Conservation (phyloP, 2,329 filamentous ascomycete species). For the Harringtonia aguacate region DNA sequence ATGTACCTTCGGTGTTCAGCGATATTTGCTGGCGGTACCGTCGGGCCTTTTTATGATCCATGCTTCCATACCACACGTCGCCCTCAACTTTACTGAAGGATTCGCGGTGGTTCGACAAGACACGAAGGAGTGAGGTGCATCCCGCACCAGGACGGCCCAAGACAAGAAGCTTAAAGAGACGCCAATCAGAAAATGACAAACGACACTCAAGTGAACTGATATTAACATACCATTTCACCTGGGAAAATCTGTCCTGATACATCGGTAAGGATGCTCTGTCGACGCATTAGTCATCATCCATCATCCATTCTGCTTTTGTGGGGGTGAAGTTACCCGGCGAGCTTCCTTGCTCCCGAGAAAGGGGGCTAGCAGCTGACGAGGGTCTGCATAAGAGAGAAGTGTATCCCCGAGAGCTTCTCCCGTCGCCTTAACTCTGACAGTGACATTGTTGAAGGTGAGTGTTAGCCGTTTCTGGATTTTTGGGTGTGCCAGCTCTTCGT, state of each 20-base stretch:
- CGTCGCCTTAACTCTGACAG: constrained; percentile 7
- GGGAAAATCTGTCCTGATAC: constrained; percentile 6
- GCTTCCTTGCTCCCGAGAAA: background rate
- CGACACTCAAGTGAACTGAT: too few species aligned
- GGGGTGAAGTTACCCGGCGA: background rate
- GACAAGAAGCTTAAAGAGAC: constrained; percentile 19
- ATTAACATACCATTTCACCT: constrained; percentile 6
- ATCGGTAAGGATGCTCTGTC: constrained; percentile 3
- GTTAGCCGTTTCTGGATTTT: constrained; percentile 5
- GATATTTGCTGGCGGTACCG: constrained; percentile 23
- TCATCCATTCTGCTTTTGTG: background rate
- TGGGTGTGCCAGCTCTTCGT: background rate
- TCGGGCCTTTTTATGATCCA: constrained; percentile 30
- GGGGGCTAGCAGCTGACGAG: background rate
- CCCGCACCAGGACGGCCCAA: constrained; percentile 46
- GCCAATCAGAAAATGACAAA: background rate
- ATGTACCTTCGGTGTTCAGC: constrained; percentile 52
- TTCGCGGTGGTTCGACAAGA: constrained; percentile 58
- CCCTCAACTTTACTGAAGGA: constrained; percentile 55
- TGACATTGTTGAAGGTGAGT: constrained; percentile 9
- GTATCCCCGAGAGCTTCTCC: constrained; percentile 9
- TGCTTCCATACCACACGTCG: constrained; percentile 50
- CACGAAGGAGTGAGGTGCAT: constrained; percentile 46
- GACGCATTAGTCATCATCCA: background rate
- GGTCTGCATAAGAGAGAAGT: constrained; percentile 8